phyloP scores from a whole-genome alignment of 768 basidiomycete species.

The Dioszegia crocea region DNA sequence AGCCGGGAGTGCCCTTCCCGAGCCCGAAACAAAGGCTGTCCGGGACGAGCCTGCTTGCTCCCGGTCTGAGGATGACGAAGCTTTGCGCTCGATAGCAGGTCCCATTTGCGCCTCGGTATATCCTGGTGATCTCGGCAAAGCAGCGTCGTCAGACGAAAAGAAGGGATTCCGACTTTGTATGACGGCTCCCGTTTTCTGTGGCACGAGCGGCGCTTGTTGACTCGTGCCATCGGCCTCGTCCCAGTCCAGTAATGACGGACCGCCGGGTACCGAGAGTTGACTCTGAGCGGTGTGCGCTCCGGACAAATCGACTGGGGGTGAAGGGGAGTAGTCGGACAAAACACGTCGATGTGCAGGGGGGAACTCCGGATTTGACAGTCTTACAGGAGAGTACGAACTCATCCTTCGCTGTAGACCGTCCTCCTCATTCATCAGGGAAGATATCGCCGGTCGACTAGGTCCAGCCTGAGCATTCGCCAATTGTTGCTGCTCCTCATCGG shows the following conservation, averaged over 20 bases:
- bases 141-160: constrained; percentile 29
- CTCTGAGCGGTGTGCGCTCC: background rate
- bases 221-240: constrained; percentile 11
- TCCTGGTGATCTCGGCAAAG: background rate
- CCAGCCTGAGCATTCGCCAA: constrained; percentile 7
- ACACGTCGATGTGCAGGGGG: background rate
- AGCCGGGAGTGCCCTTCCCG: background rate
- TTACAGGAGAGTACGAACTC: background rate
- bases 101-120: background rate
- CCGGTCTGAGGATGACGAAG: background rate
- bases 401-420: background rate
- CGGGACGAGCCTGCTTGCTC: constrained; percentile 13
- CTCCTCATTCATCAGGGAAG: background rate
- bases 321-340: background rate
- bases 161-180: constrained; percentile 45
- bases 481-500: constrained; percentile 19
- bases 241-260: background rate
- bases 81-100: no score
- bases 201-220: constrained; percentile 16
- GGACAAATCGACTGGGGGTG: background rate
- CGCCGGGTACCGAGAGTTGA: background rate
- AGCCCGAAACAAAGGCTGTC: no score
- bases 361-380: background rate
- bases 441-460: constrained; percentile 8
- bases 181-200: constrained; percentile 22